phyloP scores from a whole-genome alignment of 495 filamentous ascomycete genomes.

The Chaetomium cochliodes region DNA sequence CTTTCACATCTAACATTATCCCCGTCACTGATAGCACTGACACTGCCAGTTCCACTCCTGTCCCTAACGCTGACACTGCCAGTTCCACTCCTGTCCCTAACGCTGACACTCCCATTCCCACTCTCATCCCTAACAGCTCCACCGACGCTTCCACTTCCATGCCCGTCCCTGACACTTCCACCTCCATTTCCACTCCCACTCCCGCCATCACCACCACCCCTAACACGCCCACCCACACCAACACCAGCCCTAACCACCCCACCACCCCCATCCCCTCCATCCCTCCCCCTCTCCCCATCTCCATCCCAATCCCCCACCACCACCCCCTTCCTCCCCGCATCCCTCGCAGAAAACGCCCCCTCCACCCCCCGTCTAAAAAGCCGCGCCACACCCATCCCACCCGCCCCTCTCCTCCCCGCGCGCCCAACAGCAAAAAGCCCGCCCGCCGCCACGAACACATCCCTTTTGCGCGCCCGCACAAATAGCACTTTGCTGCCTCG shows the following conservation, averaged over 20 bases:
- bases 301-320: constrained; percentile 5
- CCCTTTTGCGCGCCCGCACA: constrained; percentile 31
- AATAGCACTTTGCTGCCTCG: constrained; percentile 24
- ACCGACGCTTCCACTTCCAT: not conserved
- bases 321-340: constrained; percentile 32
- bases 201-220: no score
- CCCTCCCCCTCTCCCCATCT: no score
- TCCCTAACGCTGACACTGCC: not conserved
- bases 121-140: not conserved
- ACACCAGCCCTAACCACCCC: no score
- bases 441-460: constrained; percentile 36
- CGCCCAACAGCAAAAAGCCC: no score
- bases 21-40: not conserved
- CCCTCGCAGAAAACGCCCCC: constrained; percentile 14
- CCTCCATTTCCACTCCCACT: not conserved
- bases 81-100: not conserved
- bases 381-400: constrained; percentile 37
- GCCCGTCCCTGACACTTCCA: no score
- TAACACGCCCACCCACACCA: no score
- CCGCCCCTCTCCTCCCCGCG: constrained; percentile 26
- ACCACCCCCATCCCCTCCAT: no score
- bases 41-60: not conserved
- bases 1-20: no score
- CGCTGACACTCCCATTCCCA: not conserved
- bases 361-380: constrained; percentile 39